A percentile compares a stretch with the other conserved stretches of the same genome.
Conservation (phyloP, 1,284 basidiomycete genomes). For the Leucoagaricus sp. region DNA sequence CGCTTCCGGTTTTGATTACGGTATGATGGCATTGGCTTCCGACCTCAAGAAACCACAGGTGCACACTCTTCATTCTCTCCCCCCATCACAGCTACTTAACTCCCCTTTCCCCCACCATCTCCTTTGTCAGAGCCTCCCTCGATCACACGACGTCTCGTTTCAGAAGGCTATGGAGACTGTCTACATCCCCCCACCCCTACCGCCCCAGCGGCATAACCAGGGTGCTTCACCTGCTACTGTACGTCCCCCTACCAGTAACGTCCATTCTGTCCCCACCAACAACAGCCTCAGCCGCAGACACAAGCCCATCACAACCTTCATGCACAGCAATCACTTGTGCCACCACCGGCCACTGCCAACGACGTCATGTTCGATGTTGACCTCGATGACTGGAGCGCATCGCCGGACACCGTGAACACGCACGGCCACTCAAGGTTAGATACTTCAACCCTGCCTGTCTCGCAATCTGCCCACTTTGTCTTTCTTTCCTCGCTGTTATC, state of each 20-base stretch:
- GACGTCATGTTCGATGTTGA: constrained; percentile 20
- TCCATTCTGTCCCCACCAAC: constrained; percentile 11
- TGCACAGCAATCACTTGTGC: constrained; percentile 14
- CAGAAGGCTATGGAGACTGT: constrained; percentile 18
- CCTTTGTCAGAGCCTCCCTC: constrained; percentile 15
- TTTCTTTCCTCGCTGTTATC: constrained; percentile 4
- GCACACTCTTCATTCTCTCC: constrained; percentile 8
- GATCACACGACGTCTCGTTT: constrained; percentile 15
- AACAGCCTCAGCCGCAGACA: constrained; percentile 14
- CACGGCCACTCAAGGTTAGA: constrained; percentile 18
- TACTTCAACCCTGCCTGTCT: constrained; percentile 11
- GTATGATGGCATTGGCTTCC: constrained; percentile 21
- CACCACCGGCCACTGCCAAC: constrained; percentile 9
- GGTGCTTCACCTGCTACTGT: constrained; percentile 20
- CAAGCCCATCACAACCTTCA: constrained; percentile 9
- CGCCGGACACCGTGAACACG: constrained; percentile 12
- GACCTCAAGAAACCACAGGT: constrained; percentile 18
- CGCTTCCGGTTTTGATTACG: constrained; percentile 20
- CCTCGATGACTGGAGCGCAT: constrained; percentile 22
- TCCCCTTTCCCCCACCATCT: constrained; percentile 11
- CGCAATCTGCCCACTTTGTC: constrained; percentile 16
- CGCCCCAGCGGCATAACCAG: constrained; percentile 17
- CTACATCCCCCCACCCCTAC: constrained; percentile 19
- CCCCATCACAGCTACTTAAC: constrained; percentile 17
- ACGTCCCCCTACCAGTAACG: constrained; percentile 22